Evolutionary conservation across 768 basidiomycete species (phyloP).

Genomic region (Chalciporus sphaerocephalus): DNA sequence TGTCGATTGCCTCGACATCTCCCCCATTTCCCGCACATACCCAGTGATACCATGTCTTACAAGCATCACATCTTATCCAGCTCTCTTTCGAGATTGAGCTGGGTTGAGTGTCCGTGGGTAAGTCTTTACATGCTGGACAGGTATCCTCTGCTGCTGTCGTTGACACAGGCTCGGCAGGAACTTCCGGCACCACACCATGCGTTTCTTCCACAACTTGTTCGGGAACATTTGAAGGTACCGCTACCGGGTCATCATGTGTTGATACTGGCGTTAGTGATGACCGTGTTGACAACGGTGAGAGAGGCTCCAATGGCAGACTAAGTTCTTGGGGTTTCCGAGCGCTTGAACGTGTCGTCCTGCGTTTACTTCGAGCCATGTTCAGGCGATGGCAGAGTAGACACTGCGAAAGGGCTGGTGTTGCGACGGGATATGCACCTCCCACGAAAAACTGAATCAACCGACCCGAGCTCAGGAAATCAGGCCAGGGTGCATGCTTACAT

Average conservation of each 20-base stretch:
- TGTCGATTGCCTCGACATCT: slow-evolving; percentile 66
- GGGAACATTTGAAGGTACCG: slow-evolving; percentile 11
- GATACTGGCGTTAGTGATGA: slow-evolving; percentile 29
- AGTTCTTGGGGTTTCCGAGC: slow-evolving; percentile 34
- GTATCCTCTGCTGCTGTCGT: slow-evolving; percentile 26
- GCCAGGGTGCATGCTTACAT: slow-evolving; percentile 16
- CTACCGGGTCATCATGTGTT: slow-evolving; percentile 16
- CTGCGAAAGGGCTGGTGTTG: slow-evolving; percentile 7
- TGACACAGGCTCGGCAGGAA: slow-evolving; percentile 4
- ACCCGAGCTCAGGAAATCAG: slow-evolving; percentile 4
- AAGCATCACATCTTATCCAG: slow-evolving; percentile 82
- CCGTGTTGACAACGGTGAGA: slow-evolving; percentile 28
- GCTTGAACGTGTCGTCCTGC: slow-evolving; percentile 39
- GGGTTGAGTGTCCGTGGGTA: slow-evolving; percentile 26
- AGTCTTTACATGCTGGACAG: slow-evolving; percentile 52
- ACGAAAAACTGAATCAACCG: slow-evolving; percentile 8
- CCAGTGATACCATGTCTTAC: slow-evolving; percentile 85
- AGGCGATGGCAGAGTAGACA: slow-evolving; percentile 5
- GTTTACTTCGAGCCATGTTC: slow-evolving; percentile 43
- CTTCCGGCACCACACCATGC: slow-evolving; percentile 14
- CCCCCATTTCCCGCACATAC: slow-evolving; percentile 65
- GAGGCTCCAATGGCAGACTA: slow-evolving; percentile 30
- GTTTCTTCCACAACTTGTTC: slow-evolving; percentile 12
- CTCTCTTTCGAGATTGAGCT: slow-evolving; percentile 54
- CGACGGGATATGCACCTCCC: slow-evolving; percentile 4